phyloP scores from a whole-genome alignment of 2,329 filamentous ascomycete genomes.

The Verticillium klebahnii region DNA sequence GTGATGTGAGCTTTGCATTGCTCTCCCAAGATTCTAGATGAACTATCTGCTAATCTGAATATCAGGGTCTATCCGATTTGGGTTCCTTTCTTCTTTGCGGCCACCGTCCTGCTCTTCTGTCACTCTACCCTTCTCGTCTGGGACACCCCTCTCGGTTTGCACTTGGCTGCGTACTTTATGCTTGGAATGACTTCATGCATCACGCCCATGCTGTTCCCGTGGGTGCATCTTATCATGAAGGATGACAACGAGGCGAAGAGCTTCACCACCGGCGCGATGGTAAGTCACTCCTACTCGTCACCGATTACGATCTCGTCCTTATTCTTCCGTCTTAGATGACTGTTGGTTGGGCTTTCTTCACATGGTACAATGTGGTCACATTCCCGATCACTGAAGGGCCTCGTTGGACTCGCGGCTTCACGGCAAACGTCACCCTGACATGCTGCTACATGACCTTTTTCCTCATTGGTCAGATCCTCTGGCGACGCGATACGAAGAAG shows the following conservation, averaged over 20 bases:
- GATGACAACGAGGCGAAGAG: constrained; percentile 13
- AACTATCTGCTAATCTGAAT: background rate
- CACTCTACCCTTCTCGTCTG: constrained; percentile 17
- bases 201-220: constrained; percentile 19
- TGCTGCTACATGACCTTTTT: constrained; percentile 24
- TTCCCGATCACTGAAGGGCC: constrained; percentile 17
- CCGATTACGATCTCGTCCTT: background rate
- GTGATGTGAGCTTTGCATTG: constrained; percentile 12
- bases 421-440: constrained; percentile 16
- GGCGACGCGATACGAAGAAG: constrained; percentile 21
- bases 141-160: constrained; percentile 16
- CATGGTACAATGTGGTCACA: constrained; percentile 16
- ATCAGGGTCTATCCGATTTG: constrained; percentile 21
- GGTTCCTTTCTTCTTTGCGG: constrained; percentile 20
- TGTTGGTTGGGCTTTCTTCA: constrained; percentile 18
- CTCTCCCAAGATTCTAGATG: background rate
- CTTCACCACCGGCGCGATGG: constrained; percentile 20
- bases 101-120: constrained; percentile 15
- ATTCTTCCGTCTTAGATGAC: constrained; percentile 20
- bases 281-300: constrained; percentile 1
- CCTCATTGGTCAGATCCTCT: constrained; percentile 23
- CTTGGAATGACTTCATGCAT: constrained; percentile 16
- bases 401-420: constrained; percentile 18
- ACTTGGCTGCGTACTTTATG: constrained; percentile 15
- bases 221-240: constrained; percentile 18